Evolutionary conservation across 2,329 filamentous ascomycete species (phyloP).

Genomic region (Tolypocladium endophyticum): DNA sequence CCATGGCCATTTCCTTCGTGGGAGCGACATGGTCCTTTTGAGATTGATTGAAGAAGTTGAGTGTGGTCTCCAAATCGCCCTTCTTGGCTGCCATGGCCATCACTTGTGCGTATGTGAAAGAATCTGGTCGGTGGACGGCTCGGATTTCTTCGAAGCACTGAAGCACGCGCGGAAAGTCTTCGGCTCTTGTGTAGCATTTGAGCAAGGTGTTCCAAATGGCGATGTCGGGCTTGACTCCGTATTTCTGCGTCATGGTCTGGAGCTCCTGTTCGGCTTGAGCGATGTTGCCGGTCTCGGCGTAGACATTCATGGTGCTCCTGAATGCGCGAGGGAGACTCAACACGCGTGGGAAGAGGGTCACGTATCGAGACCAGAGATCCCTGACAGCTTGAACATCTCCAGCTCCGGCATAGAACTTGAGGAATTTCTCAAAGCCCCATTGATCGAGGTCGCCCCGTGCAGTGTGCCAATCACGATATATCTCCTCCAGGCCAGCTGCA

Average conservation of each 20-base stretch:
- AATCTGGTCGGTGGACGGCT: constrained; percentile 40
- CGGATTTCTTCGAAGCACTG: constrained; percentile 51
- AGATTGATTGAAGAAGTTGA: constrained; percentile 54
- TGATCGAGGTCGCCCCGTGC: constrained; percentile 27
- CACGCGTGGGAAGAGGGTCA: constrained; percentile 22
- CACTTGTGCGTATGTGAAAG: constrained; percentile 58
- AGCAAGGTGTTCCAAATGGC: constrained; percentile 69
- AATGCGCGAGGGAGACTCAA: constrained; percentile 27
- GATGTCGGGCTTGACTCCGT: constrained; percentile 44
- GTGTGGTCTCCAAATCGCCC: constrained; percentile 63
- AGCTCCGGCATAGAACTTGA: constrained; percentile 35
- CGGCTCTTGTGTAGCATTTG: constrained; percentile 54
- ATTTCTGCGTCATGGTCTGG: constrained; percentile 44
- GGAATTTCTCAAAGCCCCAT: constrained; percentile 36
- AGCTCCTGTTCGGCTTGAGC: constrained; percentile 50
- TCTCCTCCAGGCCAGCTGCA: constrained; percentile 29
- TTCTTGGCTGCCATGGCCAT: constrained; percentile 60
- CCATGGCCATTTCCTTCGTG: constrained; percentile 47
- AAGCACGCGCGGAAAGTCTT: constrained; percentile 57
- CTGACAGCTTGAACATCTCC: constrained; percentile 37
- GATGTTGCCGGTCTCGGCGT: constrained; percentile 59
- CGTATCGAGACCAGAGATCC: constrained; percentile 34
- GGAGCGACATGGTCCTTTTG: constrained; percentile 39
- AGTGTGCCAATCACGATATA: constrained; percentile 39
- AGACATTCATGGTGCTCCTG: constrained; percentile 56